Conservation (phyloP, 768 basidiomycete genomes). For the Ramaria rubella region DNA sequence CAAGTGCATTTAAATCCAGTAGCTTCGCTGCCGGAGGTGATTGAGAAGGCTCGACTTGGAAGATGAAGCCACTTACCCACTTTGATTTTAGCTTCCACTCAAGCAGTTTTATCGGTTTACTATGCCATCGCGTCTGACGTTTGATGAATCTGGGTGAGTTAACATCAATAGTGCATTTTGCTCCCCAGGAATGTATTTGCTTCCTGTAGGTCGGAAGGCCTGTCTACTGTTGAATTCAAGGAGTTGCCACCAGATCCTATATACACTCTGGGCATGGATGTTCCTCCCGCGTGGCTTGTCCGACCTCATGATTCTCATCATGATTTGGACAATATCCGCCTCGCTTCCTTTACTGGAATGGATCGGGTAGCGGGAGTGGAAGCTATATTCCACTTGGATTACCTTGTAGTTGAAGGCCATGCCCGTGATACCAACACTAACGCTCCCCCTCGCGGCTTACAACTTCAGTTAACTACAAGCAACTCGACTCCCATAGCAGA, state of each 20-base stretch:
- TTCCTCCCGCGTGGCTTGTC: conserved; percentile 88
- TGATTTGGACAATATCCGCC: conserved; percentile 93
- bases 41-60: conserved; percentile 12
- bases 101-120: conserved; percentile 91
- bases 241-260: conserved; percentile 80
- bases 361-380: conserved; percentile 52
- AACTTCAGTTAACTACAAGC: conserved; percentile 66
- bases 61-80: background rate
- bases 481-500: conserved; percentile 55
- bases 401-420: conserved; percentile 91
- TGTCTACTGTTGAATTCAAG: conserved; percentile 55
- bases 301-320: conserved; percentile 82
- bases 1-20: conserved; percentile 78
- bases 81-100: conserved; percentile 58
- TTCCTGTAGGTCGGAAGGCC: conserved; percentile 46
- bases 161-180: background rate
- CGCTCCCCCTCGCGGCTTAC: conserved; percentile 80
- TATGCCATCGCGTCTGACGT: conserved; percentile 47
- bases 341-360: conserved; percentile 53
- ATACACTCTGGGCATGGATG: conserved; percentile 90
- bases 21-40: conserved; percentile 54
- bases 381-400: conserved; percentile 82
- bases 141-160: conserved; percentile 66
- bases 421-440: conserved; percentile 65
- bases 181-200: background rate